These are phyloP conservation scores for Alectoria sarmentosa DNA, from an alignment of 495 filamentous ascomycete species.

Conservation along the genomic window DNA sequence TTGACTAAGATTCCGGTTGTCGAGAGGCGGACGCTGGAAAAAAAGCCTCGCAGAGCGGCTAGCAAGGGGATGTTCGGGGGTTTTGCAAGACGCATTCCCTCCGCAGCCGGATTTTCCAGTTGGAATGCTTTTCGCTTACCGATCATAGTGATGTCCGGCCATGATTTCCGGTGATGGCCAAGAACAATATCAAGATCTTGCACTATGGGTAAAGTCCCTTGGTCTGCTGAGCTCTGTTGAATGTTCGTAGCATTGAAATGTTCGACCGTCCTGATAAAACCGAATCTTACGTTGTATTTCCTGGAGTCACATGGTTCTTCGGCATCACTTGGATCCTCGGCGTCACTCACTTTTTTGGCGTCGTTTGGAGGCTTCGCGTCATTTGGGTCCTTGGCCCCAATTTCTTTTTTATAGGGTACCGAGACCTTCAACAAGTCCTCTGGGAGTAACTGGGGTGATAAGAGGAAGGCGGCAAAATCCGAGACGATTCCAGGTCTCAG, in stretches of 20 bases:
- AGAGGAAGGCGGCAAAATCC: not conserved
- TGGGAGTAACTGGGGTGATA: not conserved
- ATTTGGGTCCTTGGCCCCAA: not conserved
- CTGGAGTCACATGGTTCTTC: not conserved
- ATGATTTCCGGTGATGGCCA: not conserved
- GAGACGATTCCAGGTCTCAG: not conserved
- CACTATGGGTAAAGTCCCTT: not conserved
- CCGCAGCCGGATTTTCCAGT: not conserved
- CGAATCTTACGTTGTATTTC: not conserved
- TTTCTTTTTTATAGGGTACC: not conserved
- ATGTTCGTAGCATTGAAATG: not conserved
- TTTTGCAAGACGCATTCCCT: not conserved
- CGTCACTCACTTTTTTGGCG: not conserved
- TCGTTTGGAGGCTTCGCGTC: not conserved
- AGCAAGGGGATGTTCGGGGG: not conserved
- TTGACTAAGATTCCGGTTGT: not conserved
- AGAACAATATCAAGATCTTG: not conserved
- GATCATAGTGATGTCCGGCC: not conserved
- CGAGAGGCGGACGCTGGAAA: not conserved
- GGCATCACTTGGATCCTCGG: not conserved
- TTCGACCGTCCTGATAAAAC: not conserved
- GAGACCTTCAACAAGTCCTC: not conserved
- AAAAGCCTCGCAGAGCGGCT: not conserved
- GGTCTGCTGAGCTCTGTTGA: not conserved
- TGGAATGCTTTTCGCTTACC: not conserved